These are phyloP conservation scores for Bauhinia variegata DNA, from an alignment of 306 rosid species.

Conservation along the genomic window DNA sequence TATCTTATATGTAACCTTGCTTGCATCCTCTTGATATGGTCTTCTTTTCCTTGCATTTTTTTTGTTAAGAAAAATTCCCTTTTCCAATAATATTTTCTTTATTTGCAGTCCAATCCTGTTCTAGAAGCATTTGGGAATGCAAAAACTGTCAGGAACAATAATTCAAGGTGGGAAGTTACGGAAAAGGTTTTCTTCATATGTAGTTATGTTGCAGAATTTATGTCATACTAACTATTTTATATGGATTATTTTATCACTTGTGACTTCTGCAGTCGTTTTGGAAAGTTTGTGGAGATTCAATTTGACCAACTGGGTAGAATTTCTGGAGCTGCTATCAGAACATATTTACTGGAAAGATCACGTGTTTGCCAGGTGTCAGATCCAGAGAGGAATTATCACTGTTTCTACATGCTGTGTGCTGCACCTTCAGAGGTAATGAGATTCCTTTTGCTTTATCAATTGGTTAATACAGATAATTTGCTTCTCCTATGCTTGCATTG, in stretches of 20 bases:
- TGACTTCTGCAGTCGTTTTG: conserved; percentile 83
- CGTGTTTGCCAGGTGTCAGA: conserved; percentile 99
- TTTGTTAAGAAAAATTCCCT: no score
- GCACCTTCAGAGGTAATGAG: conserved; percentile 86
- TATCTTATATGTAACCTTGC: neutral
- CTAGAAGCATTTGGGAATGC: conserved; percentile 99
- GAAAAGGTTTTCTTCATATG: conserved; percentile 11
- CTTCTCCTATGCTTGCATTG: conserved; percentile 8
- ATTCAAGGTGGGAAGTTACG: conserved; percentile 73
- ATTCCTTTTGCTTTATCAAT: conserved; percentile 23
- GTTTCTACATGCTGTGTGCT: conserved; percentile 99
- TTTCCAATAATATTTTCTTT: conserved; percentile 14
- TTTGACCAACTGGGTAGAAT: conserved; percentile 91
- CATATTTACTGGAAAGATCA: conserved; percentile 97
- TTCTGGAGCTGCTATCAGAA: conserved; percentile 99
- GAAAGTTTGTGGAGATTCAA: conserved; percentile 98
- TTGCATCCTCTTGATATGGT: neutral
- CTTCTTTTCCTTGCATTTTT: neutral
- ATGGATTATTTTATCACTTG: conserved; percentile 22
- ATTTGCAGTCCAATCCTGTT: conserved; percentile 96
- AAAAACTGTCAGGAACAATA: conserved; percentile 95
- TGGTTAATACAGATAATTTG: conserved; percentile 26
- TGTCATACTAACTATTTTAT: conserved; percentile 31
- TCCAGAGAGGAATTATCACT: conserved; percentile 98
- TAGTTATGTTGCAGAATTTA: conserved; percentile 24